phyloP scores from a whole-genome alignment of 768 basidiomycete species.

The Trametes punicea region DNA sequence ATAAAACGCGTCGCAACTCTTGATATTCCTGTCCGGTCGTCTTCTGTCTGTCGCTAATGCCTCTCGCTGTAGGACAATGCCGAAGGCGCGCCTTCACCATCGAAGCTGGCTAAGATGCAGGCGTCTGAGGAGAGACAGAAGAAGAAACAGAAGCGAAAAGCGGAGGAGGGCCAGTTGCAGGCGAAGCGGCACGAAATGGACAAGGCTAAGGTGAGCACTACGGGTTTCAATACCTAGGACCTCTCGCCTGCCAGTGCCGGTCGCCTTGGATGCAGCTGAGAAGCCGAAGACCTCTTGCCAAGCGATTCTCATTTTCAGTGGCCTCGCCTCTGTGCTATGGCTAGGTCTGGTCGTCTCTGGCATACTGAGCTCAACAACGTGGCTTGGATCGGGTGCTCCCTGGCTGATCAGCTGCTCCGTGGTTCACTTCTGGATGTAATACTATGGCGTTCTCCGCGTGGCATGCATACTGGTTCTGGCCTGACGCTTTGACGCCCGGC shows the following conservation, averaged over 20 bases:
- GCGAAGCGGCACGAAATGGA: conserved; percentile 80
- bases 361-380: too few relatives aligned
- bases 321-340: too few relatives aligned
- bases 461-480: too few relatives aligned
- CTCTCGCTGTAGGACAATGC: conserved; percentile 30
- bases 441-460: too few relatives aligned
- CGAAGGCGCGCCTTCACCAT: conserved; percentile 32
- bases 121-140: conserved; percentile 38
- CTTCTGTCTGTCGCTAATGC: conserved; percentile 6
- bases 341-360: too few relatives aligned
- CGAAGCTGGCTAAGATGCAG: conserved; percentile 35
- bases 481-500: too few relatives aligned
- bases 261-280: neutral
- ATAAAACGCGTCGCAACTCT: neutral
- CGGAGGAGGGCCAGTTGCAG: conserved; percentile 65
- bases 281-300: neutral
- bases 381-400: too few relatives aligned
- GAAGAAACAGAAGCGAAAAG: conserved; percentile 57
- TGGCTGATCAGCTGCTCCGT: too few relatives aligned
- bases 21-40: neutral
- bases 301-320: neutral
- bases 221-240: neutral
- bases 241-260: neutral
- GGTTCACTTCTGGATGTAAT: too few relatives aligned
- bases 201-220: conserved; percentile 68